Base-by-base conservation (phyloP, 257 asterid species). In the Solanum sejunctum region DNA sequence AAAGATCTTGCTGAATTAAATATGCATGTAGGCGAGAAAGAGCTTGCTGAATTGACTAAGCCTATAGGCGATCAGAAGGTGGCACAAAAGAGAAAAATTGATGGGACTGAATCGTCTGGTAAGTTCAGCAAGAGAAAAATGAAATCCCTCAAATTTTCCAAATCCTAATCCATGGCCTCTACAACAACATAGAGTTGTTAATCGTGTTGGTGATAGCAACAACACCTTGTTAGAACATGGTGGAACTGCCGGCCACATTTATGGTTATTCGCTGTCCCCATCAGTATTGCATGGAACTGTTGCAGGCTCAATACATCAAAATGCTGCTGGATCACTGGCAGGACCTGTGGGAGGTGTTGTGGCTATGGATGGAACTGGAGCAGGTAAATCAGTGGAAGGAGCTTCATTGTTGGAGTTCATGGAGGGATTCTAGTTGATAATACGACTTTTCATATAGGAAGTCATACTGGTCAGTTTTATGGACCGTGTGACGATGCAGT, bases 11-110 rank as follows among this genome's bases (percentile, higher is more conserved):
- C 39, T 43, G 80, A 11, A 20, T 72, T 72, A 10, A n/a, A 43
- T 72, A 72, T 10, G 80, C 80, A 72, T 72, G n/a, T 72, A 72
- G 80, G 80, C n/a, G 80, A 72, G 80, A 45, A 72, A 72, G 80
- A 72, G n/a, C 56, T 91, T 55, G 52, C 88, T 43, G 36, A 72
- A 72, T 72, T 72, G 80, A 72, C n/a, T 89, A 61, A 5, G 90
- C 86, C 11, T 88, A 45, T 45, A 45, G 80, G 56, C 45, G 82
- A 71, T 72, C 91, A 88, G 45, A 52, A 88, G 60, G 89, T 54
- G 36, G 92, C 86, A 17, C 89, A 88, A 39, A 94, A 93, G 88
- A 90, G 97, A 88, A 96, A 89, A 87, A 56, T 88, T 58, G 89
- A 82, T 6, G 98, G 91, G 84, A 61, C 79, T 0, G 92, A 90